Evolutionary conservation across 2,329 filamentous ascomycete species (phyloP), one percentile per base, ranked within the genome.

Genomic region (Colletotrichum sp.): DNA sequence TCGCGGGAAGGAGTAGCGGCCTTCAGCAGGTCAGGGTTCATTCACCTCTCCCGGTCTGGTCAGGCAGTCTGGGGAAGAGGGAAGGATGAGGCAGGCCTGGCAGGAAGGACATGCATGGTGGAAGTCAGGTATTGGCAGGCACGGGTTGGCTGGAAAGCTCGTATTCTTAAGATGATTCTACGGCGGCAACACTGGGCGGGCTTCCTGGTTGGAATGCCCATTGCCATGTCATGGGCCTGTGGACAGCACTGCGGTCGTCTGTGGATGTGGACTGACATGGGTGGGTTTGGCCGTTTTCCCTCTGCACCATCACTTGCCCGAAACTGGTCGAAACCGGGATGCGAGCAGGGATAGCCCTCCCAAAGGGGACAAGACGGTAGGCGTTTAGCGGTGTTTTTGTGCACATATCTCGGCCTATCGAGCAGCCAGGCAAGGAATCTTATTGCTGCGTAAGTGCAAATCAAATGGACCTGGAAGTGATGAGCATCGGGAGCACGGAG

Each of bases 151-250:
- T n/a, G 63, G 39, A 49, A n/a, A 73, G 28, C 74, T 76, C 74
- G 74, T 76, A 74, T 76, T 76, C 74, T 69, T 76, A 74, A 73
- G 70, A 68, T 68, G 63, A 76, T 73, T 74, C 26, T 32, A n/a
- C 26, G 69, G 73, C 73, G 67, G 72, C 59, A 71, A 76, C 16
- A 52, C 24, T 60, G 32, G 59, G 34, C 26, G 26, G 44, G 9
- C 16, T 34, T 71, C 21, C 13, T 52, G 39, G 21, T 39, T 55
- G 21, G 52, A 60, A 63, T 67, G 73, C 44, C 18, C 55, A 76
- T 73, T 74, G 74, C 44, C 70, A 60, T 73, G 69, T 59, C 73
- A 64, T 74, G 65, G 70, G 70, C 49, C 73, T 65, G 57, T 49
- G 44, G 44, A 49, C 44, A n/a, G 44, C 44, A n/a, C 44, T 49